These are phyloP conservation scores for Ajuga chamaepitys DNA, from an alignment of 257 asterid genomes.

Conservation along the genomic window DNA sequence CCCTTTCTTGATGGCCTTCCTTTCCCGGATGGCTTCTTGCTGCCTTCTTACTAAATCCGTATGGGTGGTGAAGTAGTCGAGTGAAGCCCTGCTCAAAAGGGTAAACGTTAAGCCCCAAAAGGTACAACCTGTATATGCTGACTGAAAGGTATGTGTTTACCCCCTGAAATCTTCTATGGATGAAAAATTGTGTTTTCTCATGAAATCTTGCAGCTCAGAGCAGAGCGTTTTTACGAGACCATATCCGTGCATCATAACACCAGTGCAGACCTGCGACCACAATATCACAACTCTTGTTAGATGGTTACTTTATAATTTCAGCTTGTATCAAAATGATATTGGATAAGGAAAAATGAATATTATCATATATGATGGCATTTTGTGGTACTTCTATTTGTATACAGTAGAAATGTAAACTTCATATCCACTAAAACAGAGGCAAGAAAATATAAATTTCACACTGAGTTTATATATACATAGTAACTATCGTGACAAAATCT, in stretches of 20 bases:
- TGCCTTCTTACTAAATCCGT: constrained; percentile 61
- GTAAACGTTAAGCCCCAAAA: background rate
- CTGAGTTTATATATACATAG: too few relatives aligned
- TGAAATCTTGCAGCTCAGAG: constrained; percentile 80
- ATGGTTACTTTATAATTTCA: background rate
- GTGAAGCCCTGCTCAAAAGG: constrained; percentile 44
- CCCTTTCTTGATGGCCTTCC: constrained; percentile 74
- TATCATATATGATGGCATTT: background rate
- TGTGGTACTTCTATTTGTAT: background rate
- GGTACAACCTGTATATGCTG: background rate
- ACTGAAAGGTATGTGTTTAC: constrained; percentile 40
- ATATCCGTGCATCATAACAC: constrained; percentile 95
- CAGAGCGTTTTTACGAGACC: constrained; percentile 76
- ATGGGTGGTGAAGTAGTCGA: constrained; percentile 68
- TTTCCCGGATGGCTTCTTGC: constrained; percentile 57
- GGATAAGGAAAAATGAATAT: background rate
- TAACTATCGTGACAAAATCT: too few relatives aligned
- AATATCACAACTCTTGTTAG: constrained; percentile 3
- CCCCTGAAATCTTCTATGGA: constrained; percentile 81
- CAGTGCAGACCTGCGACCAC: constrained; percentile 71
- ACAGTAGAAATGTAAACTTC: background rate
- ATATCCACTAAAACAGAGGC: background rate
- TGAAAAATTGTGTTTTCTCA: constrained; percentile 67
- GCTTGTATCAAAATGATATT: background rate
- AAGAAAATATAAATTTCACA: background rate